Percentiles rank a stretch among this genome's conserved stretches.
phyloP scores from a whole-genome alignment of 2,329 filamentous ascomycete species.

The Tympanopsis confertula region DNA sequence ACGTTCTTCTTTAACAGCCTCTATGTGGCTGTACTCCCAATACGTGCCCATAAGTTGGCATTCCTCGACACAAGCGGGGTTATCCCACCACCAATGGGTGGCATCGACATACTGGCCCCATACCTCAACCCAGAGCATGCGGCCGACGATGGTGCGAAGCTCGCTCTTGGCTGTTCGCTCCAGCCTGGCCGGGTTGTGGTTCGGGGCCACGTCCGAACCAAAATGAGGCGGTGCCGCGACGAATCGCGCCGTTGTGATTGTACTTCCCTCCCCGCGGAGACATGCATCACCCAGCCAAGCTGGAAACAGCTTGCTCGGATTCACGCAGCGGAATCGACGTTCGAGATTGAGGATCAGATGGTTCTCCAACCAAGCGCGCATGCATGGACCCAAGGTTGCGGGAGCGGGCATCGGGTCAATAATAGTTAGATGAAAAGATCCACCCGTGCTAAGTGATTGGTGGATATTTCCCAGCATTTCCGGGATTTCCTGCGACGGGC shows the following conservation, averaged over 20 bases:
- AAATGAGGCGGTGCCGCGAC: constrained; percentile 24
- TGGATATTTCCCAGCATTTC: constrained; percentile 42
- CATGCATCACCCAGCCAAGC: constrained; percentile 44
- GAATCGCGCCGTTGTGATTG: constrained; percentile 34
- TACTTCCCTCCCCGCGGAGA: constrained; percentile 34
- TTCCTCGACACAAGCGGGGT: constrained; percentile 38
- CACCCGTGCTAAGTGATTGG: constrained; percentile 39
- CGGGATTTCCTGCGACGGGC: constrained; percentile 44
- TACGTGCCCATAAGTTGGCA: constrained; percentile 39
- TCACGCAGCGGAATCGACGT: constrained; percentile 43
- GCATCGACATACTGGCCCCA: constrained; percentile 42
- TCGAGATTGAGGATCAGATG: constrained; percentile 48
- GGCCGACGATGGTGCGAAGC: constrained; percentile 37
- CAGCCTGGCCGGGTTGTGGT: constrained; percentile 6
- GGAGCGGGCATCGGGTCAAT: constrained; percentile 50
- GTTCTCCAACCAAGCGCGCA: constrained; percentile 50
- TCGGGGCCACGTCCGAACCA: constrained; percentile 1
- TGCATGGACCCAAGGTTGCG: constrained; percentile 39
- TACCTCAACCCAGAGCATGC: constrained; percentile 48
- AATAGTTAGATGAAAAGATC: constrained; percentile 44
- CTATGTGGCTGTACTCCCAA: constrained; percentile 47
- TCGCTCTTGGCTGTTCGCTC: constrained; percentile 26
- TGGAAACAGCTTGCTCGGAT: constrained; percentile 45
- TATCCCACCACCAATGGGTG: constrained; percentile 51
- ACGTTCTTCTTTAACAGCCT: constrained; percentile 35